A percentile compares a stretch with the other conserved stretches of the same genome.
Conservation (phyloP, 2,329 filamentous ascomycete genomes). For the Fusarium foetens region DNA sequence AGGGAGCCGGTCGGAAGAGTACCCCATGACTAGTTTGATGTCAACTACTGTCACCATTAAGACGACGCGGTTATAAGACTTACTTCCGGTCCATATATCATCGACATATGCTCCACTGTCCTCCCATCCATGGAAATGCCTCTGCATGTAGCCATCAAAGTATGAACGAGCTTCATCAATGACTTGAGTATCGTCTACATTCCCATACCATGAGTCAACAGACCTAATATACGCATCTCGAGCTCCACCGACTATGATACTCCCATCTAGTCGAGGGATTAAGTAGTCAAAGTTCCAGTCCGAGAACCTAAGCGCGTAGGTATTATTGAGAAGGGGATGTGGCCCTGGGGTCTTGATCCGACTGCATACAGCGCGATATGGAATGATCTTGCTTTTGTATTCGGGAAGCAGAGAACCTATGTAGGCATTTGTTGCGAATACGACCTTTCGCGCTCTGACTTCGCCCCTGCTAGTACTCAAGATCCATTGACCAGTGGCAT, state of each 20-base stretch:
- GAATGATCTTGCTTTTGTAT: neutral
- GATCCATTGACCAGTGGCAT: rapidly evolving
- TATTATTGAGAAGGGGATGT: neutral
- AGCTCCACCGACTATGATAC: neutral
- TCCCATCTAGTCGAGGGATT: neutral
- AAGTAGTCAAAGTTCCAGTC: neutral
- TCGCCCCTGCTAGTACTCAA: rapidly evolving
- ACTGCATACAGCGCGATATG: neutral
- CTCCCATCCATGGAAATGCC: neutral
- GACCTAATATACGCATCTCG: neutral
- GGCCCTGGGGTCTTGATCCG: rapidly evolving
- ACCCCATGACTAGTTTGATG: neutral
- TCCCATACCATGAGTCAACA: neutral
- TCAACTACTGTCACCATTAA: rapidly evolving
- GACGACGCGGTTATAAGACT: rapidly evolving
- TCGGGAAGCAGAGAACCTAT: rapidly evolving
- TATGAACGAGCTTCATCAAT: rapidly evolving
- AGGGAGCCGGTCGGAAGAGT: neutral
- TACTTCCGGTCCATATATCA: neutral
- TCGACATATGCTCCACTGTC: neutral
- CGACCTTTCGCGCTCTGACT: neutral
- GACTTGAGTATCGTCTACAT: neutral
- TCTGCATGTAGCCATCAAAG: neutral
- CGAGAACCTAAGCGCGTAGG: neutral
- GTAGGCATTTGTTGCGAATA: neutral